Evolutionary conservation across 179 eudicot species (phyloP).

Genomic region (Silene coronaria): DNA sequence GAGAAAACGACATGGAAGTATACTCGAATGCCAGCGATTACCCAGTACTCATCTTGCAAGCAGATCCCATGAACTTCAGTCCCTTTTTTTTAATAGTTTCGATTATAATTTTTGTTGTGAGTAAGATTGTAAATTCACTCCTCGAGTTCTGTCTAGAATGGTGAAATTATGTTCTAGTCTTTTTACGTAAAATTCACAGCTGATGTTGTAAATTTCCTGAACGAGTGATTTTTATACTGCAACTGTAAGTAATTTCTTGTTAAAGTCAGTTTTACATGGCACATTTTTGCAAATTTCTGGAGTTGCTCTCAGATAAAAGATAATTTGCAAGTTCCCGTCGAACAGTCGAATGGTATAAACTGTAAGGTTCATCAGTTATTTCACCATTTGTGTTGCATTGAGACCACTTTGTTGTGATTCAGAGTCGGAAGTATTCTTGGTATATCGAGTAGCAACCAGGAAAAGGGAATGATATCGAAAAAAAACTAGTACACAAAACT

Average conservation of each 20-base stretch:
- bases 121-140: neutral
- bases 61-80: neutral
- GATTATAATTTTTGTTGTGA: neutral
- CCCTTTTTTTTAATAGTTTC: neutral
- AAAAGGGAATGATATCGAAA: too few species aligned
- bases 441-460: too few species aligned
- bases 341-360: neutral
- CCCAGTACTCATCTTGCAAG: neutral
- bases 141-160: constrained; percentile 1
- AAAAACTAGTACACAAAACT: too few species aligned
- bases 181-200: constrained; percentile 18
- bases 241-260: constrained; percentile 13
- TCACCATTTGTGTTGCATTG: too few species aligned
- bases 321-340: neutral
- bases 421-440: too few species aligned
- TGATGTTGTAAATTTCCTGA: constrained; percentile 22
- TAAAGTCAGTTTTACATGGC: neutral
- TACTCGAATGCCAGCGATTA: neutral
- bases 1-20: neutral
- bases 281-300: neutral
- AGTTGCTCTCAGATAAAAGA: neutral
- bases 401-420: neutral
- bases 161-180: constrained; percentile 9
- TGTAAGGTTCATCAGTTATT: too few species aligned
- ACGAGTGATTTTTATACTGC: neutral